These are phyloP conservation scores for Nissolia schottii DNA, from an alignment of 306 rosid species.

Conservation along the genomic window DNA sequence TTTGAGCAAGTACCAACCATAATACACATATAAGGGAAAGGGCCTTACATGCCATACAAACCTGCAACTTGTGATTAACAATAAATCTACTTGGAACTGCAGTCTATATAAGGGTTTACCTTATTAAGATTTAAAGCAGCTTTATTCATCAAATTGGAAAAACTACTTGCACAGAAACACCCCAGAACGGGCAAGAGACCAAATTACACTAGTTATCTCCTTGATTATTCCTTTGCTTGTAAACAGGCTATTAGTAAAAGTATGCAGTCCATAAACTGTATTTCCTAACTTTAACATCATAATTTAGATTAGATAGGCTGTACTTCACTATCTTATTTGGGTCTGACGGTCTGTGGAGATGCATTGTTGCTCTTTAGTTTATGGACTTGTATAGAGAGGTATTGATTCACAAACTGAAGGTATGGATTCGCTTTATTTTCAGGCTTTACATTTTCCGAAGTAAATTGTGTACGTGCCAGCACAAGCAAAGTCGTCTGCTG, in stretches of 20 bases:
- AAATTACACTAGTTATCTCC: background rate
- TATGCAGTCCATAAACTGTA: background rate
- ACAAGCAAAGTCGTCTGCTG: constrained; percentile 68
- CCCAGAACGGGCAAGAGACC: background rate
- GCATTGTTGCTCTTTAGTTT: background rate
- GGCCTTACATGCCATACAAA: background rate
- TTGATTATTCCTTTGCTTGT: background rate
- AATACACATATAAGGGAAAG: background rate
- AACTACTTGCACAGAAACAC: background rate
- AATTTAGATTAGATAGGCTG: constrained; percentile 4
- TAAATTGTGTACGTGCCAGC: constrained; percentile 64
- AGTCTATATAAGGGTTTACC: background rate
- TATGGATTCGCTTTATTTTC: constrained; percentile 30
- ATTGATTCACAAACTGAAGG: constrained; percentile 18
- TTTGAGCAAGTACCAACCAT: background rate
- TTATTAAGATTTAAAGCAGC: background rate
- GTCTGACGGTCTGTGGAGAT: background rate
- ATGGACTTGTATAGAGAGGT: background rate
- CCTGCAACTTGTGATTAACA: background rate
- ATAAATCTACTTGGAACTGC: background rate
- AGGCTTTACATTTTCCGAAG: constrained; percentile 82
- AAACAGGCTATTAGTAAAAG: background rate
- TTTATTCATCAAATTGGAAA: background rate
- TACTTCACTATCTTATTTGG: background rate
- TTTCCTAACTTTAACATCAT: background rate